A percentile compares a stretch with the other conserved stretches of the same genome.
phyloP scores from a whole-genome alignment of 208 protist genomes.

The Borovskyia barvae region DNA sequence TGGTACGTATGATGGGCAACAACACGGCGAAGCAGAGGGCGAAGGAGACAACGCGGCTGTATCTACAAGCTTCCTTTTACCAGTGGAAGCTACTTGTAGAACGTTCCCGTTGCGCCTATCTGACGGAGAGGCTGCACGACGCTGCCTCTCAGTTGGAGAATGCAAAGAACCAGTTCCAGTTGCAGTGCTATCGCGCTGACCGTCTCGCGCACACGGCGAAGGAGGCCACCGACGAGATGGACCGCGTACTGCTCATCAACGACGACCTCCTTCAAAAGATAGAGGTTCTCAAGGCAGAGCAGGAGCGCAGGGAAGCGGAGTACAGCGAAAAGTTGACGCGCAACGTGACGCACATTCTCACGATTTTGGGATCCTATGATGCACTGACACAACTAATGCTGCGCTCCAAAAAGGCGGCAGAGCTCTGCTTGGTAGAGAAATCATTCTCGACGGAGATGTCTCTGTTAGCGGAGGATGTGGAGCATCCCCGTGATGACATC shows the following conservation, averaged over 20 bases:
- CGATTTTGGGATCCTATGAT: slow-evolving; percentile 41
- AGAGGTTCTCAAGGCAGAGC: slow-evolving; percentile 38
- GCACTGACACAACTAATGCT: slow-evolving; percentile 13
- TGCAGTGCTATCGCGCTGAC: slow-evolving; percentile 85
- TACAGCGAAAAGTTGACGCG: slow-evolving; percentile 44
- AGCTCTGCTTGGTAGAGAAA: slow-evolving; percentile 9
- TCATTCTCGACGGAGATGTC: not conserved
- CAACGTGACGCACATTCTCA: slow-evolving; percentile 20
- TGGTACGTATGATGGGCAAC: slow-evolving; percentile 35
- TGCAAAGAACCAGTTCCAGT: slow-evolving; percentile 89
- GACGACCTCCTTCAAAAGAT: slow-evolving; percentile 37
- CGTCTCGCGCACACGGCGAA: slow-evolving; percentile 56
- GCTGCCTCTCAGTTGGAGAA: slow-evolving; percentile 81
- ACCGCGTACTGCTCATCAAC: slow-evolving; percentile 28
- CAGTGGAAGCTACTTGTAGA: slow-evolving; percentile 72
- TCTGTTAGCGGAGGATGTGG: not conserved
- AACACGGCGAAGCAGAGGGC: slow-evolving; percentile 33
- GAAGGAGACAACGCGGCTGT: slow-evolving; percentile 24
- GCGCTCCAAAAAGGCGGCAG: slow-evolving; percentile 5
- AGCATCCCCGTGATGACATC: not conserved
- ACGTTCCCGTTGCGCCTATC: slow-evolving; percentile 59
- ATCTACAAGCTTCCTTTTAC: slow-evolving; percentile 47
- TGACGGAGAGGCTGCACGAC: slow-evolving; percentile 84
- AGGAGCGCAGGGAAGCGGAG: slow-evolving; percentile 40
- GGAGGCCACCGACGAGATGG: slow-evolving; percentile 43